Evolutionary conservation across 2,329 filamentous ascomycete genomes (phyloP), one percentile per base, ranked within the genome.

Genomic region (Penicillium sp.): DNA sequence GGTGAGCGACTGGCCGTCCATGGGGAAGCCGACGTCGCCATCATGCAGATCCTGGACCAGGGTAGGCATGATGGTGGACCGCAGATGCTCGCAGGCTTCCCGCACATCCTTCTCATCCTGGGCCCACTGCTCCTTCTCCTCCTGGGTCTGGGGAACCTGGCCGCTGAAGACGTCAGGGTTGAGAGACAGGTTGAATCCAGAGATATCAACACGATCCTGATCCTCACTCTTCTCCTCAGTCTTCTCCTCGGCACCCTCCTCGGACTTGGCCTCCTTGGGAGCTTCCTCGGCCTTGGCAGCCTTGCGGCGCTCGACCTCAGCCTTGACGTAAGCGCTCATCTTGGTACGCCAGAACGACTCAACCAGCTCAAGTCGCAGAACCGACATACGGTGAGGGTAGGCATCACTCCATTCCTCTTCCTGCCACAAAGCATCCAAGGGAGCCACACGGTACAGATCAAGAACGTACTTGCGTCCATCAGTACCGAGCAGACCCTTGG

Each of bases 381-480:
- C 92, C 1, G 95, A 92, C 95, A 99, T 99, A 48, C 92, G 88
- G 76, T 99, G 95, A 48, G 95, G 95, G 73, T 99, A 99, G 59
- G 85, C 78, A 63, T 83, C 81, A 55, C 78, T 75, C 15, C 80
- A 82, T 53, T 83, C 82, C 73, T 94, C 88, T 67, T 99, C 94
- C 68, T 96, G 84, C 93, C 96, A 99, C 22, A 84, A 78, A 57
- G 97, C 88, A 76, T 99, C 95, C 58, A 98, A 80, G 5, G 95
- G 95, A 3, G 95, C 96, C 64, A 98, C 89, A 59, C 95, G 88
- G 81, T 99, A 99, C 55, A 99, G 81, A 71, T 99, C 95, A 53
- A 99, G 85, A n/a, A 97, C 91, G 73, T 99, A 99, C 75, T 96
- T 97, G 69, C 95, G 87, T 39, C 93, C 95, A 72, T 99, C 95